Percentiles rank a stretch among this genome's conserved stretches.
Evolutionary conservation across 1,284 basidiomycete species (phyloP).

Genomic region (Mycosarcoma maydis): DNA sequence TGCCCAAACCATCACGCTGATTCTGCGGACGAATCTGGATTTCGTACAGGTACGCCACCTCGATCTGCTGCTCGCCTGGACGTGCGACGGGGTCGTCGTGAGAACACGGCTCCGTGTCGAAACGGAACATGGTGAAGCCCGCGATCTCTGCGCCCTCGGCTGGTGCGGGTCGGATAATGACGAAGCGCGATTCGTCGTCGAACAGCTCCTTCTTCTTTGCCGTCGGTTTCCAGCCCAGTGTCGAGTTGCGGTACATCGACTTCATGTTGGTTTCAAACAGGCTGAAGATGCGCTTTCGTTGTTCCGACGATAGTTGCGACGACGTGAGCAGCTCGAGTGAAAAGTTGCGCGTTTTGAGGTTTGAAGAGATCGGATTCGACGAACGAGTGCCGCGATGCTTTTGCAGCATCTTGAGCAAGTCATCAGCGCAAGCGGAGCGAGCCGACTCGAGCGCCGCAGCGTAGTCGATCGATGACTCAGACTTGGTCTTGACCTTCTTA

Average conservation of each 20-base stretch:
- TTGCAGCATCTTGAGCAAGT: conserved; percentile 22
- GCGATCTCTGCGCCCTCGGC: conserved; percentile 35
- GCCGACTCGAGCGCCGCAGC: conserved; percentile 14
- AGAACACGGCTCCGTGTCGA: conserved; percentile 38
- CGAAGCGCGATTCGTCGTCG: conserved; percentile 30
- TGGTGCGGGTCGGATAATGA: conserved; percentile 21
- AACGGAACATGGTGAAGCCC: conserved; percentile 33
- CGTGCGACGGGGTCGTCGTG: conserved; percentile 6
- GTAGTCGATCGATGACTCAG: conserved; percentile 8
- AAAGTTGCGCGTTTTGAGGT: conserved; percentile 10
- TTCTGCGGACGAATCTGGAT: conserved; percentile 24
- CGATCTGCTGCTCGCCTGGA: conserved; percentile 17
- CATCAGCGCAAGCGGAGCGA: not conserved
- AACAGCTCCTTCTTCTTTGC: conserved; percentile 34
- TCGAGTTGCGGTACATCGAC: conserved; percentile 37
- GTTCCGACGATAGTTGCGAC: conserved; percentile 18
- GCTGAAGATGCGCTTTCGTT: conserved; percentile 40
- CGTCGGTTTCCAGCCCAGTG: conserved; percentile 34
- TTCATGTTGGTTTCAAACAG: conserved; percentile 48
- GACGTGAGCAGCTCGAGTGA: conserved; percentile 24
- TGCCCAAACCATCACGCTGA: conserved; percentile 35
- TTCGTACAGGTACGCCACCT: conserved; percentile 47
- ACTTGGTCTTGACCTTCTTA: conserved; percentile 9
- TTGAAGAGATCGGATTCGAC: conserved; percentile 14
- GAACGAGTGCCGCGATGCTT: conserved; percentile 11